phyloP scores from a whole-genome alignment of 306 rosid species.

The Cicer pinnatifidum region DNA sequence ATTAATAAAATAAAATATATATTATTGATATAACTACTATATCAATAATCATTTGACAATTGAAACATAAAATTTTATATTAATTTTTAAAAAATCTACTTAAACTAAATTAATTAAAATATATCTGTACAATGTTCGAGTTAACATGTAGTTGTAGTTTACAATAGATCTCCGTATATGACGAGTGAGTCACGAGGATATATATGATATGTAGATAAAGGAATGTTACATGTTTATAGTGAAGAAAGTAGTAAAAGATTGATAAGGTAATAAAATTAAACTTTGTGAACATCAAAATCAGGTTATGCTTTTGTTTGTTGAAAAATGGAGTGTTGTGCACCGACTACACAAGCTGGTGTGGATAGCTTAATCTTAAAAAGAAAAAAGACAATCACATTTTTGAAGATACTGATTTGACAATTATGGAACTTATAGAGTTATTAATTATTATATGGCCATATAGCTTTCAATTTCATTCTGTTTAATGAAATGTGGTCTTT shows the following conservation, averaged over 20 bases:
- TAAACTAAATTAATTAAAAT: too few species aligned
- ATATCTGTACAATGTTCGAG: too few species aligned
- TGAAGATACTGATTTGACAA: slow-evolving; percentile 54
- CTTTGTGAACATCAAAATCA: slow-evolving; percentile 32
- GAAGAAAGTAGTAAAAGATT: slow-evolving; percentile 33
- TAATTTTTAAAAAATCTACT: too few species aligned
- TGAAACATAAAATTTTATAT: too few species aligned
- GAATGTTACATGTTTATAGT: background rate
- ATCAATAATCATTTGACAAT: too few species aligned
- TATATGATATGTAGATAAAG: slow-evolving; percentile 30
- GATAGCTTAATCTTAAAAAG: slow-evolving; percentile 47
- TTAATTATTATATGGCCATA: slow-evolving; percentile 18
- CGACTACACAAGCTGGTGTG: slow-evolving; percentile 47
- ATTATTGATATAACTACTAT: too few species aligned
- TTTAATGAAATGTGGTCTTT: slow-evolving; percentile 31
- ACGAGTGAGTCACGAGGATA: background rate
- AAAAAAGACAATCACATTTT: slow-evolving; percentile 41
- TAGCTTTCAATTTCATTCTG: slow-evolving; percentile 42
- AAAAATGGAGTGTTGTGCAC: slow-evolving; percentile 45
- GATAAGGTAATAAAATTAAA: slow-evolving; percentile 13
- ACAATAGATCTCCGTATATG: too few species aligned
- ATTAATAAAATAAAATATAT: too few species aligned
- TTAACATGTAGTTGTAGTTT: too few species aligned
- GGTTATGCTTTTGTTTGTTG: slow-evolving; percentile 41
- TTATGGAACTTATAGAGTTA: slow-evolving; percentile 36